A percentile compares a stretch with the other conserved stretches of the same genome.
Conservation (phyloP, 164 flowering plant genomes). For the Buxus sempervirens region DNA sequence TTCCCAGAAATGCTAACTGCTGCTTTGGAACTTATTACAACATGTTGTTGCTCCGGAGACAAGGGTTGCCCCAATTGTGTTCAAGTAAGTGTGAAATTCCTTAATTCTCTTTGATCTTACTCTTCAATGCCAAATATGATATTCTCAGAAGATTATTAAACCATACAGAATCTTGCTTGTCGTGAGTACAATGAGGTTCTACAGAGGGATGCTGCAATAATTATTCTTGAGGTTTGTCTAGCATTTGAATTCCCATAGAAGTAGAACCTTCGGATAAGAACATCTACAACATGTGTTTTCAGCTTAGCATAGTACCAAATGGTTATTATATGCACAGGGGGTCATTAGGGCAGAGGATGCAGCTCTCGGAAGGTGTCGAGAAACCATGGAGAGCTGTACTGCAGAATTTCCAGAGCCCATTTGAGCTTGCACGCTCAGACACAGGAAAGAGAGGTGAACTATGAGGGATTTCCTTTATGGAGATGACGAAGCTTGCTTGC, state of each 20-base stretch:
- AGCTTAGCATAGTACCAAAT: neutral
- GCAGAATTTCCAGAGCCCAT: neutral
- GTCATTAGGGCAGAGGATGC: slow-evolving; percentile 57
- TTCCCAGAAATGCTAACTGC: slow-evolving; percentile 60
- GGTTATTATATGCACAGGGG: slow-evolving; percentile 39
- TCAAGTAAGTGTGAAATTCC: slow-evolving; percentile 46
- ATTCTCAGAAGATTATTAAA: slow-evolving; percentile 10
- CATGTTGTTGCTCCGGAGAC: slow-evolving; percentile 58
- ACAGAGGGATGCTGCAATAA: slow-evolving; percentile 74
- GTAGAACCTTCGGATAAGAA: neutral
- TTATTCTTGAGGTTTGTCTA: slow-evolving; percentile 65
- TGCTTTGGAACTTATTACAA: slow-evolving; percentile 73
- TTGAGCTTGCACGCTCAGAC: no score
- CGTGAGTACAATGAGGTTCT: slow-evolving; percentile 83
- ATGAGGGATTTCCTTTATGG: no score
- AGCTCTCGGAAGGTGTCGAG: slow-evolving; percentile 7
- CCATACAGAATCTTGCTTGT: slow-evolving; percentile 62
- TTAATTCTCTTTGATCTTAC: neutral
- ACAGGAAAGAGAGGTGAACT: no score
- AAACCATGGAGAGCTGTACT: neutral
- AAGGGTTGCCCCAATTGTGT: slow-evolving; percentile 86
- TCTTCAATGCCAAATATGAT: neutral
- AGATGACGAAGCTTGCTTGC: no score
- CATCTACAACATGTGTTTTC: neutral
- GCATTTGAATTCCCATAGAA: neutral